A percentile compares a stretch with the other conserved stretches of the same genome.
Evolutionary conservation across 2,329 filamentous ascomycete genomes (phyloP).

Genomic region (Eutypella sp.): DNA sequence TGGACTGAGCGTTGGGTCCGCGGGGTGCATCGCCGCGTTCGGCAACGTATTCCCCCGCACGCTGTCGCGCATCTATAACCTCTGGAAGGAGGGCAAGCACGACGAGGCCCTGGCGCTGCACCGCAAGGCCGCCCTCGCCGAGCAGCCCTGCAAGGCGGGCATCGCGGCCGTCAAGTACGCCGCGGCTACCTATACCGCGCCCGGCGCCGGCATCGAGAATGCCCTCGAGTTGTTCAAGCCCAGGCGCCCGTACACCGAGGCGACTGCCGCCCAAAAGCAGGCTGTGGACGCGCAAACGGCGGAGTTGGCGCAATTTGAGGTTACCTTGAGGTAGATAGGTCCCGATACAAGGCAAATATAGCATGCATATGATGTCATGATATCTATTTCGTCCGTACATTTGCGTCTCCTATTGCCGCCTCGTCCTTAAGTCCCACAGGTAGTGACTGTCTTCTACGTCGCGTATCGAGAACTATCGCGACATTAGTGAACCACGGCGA

Average conservation of each 20-base stretch:
- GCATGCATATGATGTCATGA: too few relatives aligned
- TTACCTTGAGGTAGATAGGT: slow-evolving; percentile 12
- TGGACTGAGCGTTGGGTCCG: slow-evolving; percentile 52
- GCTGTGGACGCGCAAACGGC: slow-evolving; percentile 35
- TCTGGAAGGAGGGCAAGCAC: slow-evolving; percentile 54
- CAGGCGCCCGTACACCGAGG: slow-evolving; percentile 55
- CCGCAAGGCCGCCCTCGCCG: slow-evolving; percentile 57
- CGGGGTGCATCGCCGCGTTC: slow-evolving; percentile 58
- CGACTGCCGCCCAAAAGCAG: slow-evolving; percentile 38
- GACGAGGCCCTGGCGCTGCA: slow-evolving; percentile 58
- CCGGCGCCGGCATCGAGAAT: slow-evolving; percentile 52
- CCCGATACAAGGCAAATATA: slow-evolving; percentile 16
- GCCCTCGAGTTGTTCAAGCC: slow-evolving; percentile 55
- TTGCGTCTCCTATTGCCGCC: too few relatives aligned
- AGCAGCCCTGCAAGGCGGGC: slow-evolving; percentile 60
- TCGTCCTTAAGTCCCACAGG: too few relatives aligned
- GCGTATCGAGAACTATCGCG: too few relatives aligned
- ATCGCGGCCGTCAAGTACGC: slow-evolving; percentile 67
- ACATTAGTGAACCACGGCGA: too few relatives aligned
- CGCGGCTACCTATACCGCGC: slow-evolving; percentile 54
- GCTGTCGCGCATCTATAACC: slow-evolving; percentile 52
- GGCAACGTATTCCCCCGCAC: slow-evolving; percentile 58
- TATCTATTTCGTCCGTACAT: too few relatives aligned
- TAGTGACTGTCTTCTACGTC: too few relatives aligned
- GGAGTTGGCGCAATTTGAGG: slow-evolving; percentile 26